phyloP scores from a whole-genome alignment of 176 grass and related monocot species.

The Lolium rigidum region DNA sequence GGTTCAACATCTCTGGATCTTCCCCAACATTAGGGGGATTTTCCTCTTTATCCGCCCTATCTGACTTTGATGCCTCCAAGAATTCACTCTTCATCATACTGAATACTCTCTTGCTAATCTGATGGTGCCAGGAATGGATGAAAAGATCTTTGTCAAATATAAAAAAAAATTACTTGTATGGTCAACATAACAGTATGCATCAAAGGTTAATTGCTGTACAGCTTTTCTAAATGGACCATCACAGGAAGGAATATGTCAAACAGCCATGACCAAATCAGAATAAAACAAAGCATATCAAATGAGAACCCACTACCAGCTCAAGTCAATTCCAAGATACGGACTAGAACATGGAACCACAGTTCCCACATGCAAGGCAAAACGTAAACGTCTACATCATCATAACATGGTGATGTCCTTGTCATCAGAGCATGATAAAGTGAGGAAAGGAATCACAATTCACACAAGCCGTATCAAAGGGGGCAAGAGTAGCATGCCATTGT shows the following conservation, averaged over 20 bases:
- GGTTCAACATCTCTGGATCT: slow-evolving; percentile 18
- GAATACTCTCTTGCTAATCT: slow-evolving; percentile 98
- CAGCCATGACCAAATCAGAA: slow-evolving; percentile 39
- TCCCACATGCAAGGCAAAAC: slow-evolving; percentile 9
- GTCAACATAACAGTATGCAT: slow-evolving; percentile 23
- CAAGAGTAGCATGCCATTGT: slow-evolving; percentile 47
- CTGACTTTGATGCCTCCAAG: slow-evolving; percentile 47
- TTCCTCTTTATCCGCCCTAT: slow-evolving; percentile 37
- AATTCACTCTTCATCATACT: slow-evolving; percentile 71
- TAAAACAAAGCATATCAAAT: slow-evolving; percentile 17
- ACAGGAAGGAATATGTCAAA: slow-evolving; percentile 23
- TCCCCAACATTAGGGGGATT: slow-evolving; percentile 30
- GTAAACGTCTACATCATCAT: slow-evolving; percentile 34
- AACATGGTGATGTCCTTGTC: slow-evolving; percentile 47
- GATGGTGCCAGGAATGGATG: slow-evolving; percentile 35
- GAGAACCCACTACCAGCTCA: slow-evolving; percentile 16
- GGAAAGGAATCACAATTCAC: slow-evolving; percentile 42
- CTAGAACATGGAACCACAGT: slow-evolving; percentile 29
- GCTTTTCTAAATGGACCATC: not conserved
- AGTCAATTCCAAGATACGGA: slow-evolving; percentile 41
- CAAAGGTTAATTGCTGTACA: slow-evolving; percentile 35
- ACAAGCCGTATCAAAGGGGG: slow-evolving; percentile 35
- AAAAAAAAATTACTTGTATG: not conserved
- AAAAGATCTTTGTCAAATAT: not conserved
- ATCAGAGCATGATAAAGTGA: slow-evolving; percentile 30